Evolutionary conservation across 768 basidiomycete species (phyloP).

Genomic region (Dendrothele bispora): DNA sequence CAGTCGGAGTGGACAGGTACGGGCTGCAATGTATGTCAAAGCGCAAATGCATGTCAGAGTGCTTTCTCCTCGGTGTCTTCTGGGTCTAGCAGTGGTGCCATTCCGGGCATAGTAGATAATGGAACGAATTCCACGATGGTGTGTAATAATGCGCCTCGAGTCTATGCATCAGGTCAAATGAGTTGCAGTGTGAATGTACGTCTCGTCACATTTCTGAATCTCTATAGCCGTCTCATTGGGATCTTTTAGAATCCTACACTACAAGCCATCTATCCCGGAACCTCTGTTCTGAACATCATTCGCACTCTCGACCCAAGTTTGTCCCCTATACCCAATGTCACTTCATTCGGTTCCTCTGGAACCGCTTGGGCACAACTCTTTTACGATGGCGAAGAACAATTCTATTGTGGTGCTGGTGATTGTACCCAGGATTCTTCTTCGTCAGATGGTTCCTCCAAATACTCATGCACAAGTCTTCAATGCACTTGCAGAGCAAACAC

Average conservation of each 20-base stretch:
- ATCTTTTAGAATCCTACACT: conserved; percentile 75
- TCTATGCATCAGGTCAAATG: conserved; percentile 81
- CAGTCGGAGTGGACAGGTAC: conserved; percentile 73
- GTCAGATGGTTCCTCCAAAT: conserved; percentile 44
- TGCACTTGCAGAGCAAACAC: conserved; percentile 74
- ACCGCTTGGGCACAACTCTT: conserved; percentile 69
- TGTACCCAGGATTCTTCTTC: conserved; percentile 61
- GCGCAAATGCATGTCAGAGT: conserved; percentile 63
- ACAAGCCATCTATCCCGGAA: conserved; percentile 69
- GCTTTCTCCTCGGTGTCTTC: conserved; percentile 49
- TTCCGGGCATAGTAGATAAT: conserved; percentile 22
- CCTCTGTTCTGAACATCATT: conserved; percentile 74
- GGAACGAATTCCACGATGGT: conserved; percentile 64
- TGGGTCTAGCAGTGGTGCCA: conserved; percentile 28
- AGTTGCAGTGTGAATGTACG: conserved; percentile 81
- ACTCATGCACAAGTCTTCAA: conserved; percentile 70
- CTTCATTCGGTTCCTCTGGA: conserved; percentile 54
- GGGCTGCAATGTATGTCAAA: conserved; percentile 80
- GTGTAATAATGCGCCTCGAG: conserved; percentile 68
- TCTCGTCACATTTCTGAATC: conserved; percentile 12
- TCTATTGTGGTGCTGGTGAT: conserved; percentile 73
- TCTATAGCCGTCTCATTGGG: conserved; percentile 3
- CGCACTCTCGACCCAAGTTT: conserved; percentile 69
- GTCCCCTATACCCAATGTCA: conserved; percentile 66
- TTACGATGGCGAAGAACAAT: conserved; percentile 85